Evolutionary conservation across 371 early-diverging fungal genomes (phyloP), one percentile per base, ranked within the genome.

Genomic region (Rhizopus stolonifer): DNA sequence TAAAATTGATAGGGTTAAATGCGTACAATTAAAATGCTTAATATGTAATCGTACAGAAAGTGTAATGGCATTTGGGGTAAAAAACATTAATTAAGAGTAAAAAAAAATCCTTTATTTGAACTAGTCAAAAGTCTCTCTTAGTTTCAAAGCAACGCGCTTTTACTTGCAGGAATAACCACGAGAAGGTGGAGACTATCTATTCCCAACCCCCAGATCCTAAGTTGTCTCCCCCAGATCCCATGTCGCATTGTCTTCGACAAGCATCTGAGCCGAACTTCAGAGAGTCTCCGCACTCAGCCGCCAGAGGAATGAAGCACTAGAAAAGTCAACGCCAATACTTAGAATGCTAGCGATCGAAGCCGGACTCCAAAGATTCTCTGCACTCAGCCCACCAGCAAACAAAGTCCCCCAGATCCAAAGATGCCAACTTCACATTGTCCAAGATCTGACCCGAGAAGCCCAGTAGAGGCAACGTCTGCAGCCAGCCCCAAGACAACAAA

Each of bases 391-490:
- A 10, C n/a, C 36, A 14, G 6, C 36, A 11, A 34, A 14, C 3
- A 34, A 34, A 34, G 36, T 14, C 38, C 49, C 49, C 49, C 49
- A 49, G 49, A 49, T 22, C 38, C 49, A 1, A 34, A 34, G 36
- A 14, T 14, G 36, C n/a, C 38, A 34, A 49, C 36, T 38, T 49
- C 23, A 3, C 22, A 38, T 29, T 15, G 22, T 46, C 46, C 6
- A 8, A 36, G 13, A 29, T 36, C 54, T 46, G 46, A 54, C 29
- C 46, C 54, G 54, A 54, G 54, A 54, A 54, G 18, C 54, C 46
- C 46, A 54, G 54, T 54, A 54, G 38, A 54, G 54, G 38, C 46
- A 54, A 54, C 54, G 26, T 54, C 54, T 54, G 54, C 54, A 54
- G 29, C 46, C 46, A 54, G 46, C 31, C 54, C 46, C 54, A 34